phyloP scores from a whole-genome alignment of 179 eudicot species.

The Nepenthes alata region DNA sequence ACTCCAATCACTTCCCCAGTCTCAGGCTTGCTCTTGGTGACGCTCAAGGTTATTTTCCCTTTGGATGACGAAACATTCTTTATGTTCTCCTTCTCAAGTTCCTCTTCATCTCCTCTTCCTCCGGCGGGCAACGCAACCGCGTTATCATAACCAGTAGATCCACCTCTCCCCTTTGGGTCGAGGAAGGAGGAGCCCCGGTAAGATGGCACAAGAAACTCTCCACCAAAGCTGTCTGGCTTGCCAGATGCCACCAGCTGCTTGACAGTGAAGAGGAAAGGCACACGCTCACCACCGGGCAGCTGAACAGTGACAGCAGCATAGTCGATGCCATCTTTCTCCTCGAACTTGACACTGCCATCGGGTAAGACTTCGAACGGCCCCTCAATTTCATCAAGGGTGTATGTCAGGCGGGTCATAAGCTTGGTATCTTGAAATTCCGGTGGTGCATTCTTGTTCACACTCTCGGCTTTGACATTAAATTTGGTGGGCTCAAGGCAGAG shows the following conservation, averaged over 20 bases:
- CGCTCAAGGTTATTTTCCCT: constrained; percentile 65
- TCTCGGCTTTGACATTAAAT: constrained; percentile 86
- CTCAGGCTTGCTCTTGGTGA: constrained; percentile 60
- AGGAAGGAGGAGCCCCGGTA: constrained; percentile 96
- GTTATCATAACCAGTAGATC: constrained; percentile 86
- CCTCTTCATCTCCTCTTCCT: constrained; percentile 95
- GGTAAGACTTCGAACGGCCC: constrained; percentile 83
- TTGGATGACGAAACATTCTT: constrained; percentile 55
- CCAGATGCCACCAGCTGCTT: constrained; percentile 95
- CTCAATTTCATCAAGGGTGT: constrained; percentile 96
- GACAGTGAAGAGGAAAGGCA: constrained; percentile 87
- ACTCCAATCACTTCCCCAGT: constrained; percentile 86
- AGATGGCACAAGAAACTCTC: constrained; percentile 84
- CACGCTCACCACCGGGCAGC: constrained; percentile 97
- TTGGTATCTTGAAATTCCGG: constrained; percentile 92
- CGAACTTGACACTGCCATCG: constrained; percentile 73
- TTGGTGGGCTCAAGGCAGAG: constrained; percentile 93
- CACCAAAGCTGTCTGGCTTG: constrained; percentile 67
- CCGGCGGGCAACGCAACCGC: constrained; percentile 93
- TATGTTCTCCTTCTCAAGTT: constrained; percentile 64
- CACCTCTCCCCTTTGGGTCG: constrained; percentile 99
- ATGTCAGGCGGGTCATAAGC: constrained; percentile 96
- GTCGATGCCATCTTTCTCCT: constrained; percentile 96
- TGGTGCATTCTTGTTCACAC: constrained; percentile 61
- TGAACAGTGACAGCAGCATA: constrained; percentile 97